Evolutionary conservation across 305 asterid species (phyloP), one percentile per base, ranked within the genome.

Genomic region (Withania somnifera): DNA sequence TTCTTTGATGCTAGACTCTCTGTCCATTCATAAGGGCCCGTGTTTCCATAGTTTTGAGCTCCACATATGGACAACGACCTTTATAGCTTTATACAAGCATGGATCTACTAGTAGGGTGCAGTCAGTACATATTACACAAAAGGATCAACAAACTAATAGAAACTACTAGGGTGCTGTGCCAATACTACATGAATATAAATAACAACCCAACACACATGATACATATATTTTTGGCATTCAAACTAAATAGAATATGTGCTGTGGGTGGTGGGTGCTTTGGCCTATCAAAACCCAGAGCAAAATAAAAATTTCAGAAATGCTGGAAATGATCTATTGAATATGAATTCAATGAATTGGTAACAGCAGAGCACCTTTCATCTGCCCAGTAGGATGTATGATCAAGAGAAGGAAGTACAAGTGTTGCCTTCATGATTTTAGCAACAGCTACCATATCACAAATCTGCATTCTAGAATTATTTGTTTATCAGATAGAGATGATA

Each of bases 401-500:
- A 28, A 96, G 99, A 26, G 97, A 90, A 8, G 99, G 99, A 82
- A 96, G 93, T 77, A 94, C 97, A 34, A 94, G 97, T 6, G 99
- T 90, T 82, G 99, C 97, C 89, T 91, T 94, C 98, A 92, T 86
- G 66, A 91, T 86, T 91, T 92, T 94, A 85, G 98, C 98, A 88
- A 96, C 91, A 85, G 98, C 98, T 86, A 93, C 98, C 98, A 96
- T 92, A 92, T 96, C 99, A 87, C 99, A 96, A 58, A 96, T 93
- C 99, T 96, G 98, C 98, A 94, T 90, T 92, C 97, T 92, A 93
- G 89, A 87, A 90, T 83, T 83, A 86, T 79, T 81, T 84, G 85
- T 88, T 88, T 85, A 91, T 92, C 91, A 93, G 92, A 86, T 81
- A 69, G 86, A 83, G 80, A 78, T 58, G 83, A 81, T 60, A 77